Conservation (phyloP, 148 eudicot genomes). For the Chenopodium quinoa region DNA sequence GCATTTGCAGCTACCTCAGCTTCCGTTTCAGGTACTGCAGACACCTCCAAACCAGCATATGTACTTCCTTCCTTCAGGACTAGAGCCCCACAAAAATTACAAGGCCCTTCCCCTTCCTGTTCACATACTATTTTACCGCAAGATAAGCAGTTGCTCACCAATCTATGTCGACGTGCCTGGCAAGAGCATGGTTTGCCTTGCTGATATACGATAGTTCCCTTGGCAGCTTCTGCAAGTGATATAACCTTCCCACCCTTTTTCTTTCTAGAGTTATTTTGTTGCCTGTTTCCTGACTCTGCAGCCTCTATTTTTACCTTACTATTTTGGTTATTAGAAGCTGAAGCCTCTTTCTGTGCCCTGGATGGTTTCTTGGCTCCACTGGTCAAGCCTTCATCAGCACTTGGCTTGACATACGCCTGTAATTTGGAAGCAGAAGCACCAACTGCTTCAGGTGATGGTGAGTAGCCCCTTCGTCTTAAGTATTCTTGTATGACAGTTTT, state of each 20-base stretch:
- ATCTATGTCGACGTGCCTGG: constrained; percentile 86
- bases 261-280: constrained; percentile 60
- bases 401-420: constrained; percentile 93
- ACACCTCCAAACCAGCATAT: constrained; percentile 82
- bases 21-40: constrained; percentile 52
- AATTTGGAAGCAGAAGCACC: constrained; percentile 51
- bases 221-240: constrained; percentile 96
- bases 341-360: constrained; percentile 59
- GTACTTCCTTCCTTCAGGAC: constrained; percentile 90
- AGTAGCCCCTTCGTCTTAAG: constrained; percentile 74
- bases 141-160: constrained; percentile 91
- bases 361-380: constrained; percentile 54
- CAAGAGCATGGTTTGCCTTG: constrained; percentile 96
- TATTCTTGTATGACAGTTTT: constrained; percentile 76
- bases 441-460: constrained; percentile 27
- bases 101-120: constrained; percentile 99
- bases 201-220: constrained; percentile 86
- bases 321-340: constrained; percentile 42
- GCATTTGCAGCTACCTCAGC: constrained; percentile 95
- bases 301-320: constrained; percentile 32
- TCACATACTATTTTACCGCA: constrained; percentile 99
- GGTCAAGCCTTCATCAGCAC: constrained; percentile 43
- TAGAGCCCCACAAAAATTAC: constrained; percentile 89
- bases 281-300: constrained; percentile 34
- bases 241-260: constrained; percentile 79